Evolutionary conservation across 805 yeast species (phyloP).

Genomic region (Ascoidea tarda): DNA sequence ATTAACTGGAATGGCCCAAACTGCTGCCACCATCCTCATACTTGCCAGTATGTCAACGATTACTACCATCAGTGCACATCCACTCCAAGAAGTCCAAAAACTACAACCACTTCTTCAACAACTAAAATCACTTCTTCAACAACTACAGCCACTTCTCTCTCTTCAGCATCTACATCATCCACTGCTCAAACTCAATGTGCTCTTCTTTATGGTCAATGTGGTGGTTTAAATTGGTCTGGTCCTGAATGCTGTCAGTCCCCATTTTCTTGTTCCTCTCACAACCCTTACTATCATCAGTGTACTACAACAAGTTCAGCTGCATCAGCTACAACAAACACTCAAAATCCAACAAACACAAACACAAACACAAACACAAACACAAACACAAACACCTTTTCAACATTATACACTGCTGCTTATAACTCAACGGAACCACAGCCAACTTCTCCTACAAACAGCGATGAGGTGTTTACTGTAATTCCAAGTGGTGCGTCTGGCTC

Average conservation of each 20-base stretch:
- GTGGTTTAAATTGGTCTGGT: constrained; percentile 6
- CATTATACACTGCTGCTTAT: no score
- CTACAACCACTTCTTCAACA: not conserved
- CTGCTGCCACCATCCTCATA: not conserved
- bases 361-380: no score
- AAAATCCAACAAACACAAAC: no score
- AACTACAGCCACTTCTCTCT: not conserved
- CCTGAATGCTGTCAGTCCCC: constrained; percentile 3
- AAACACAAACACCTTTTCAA: no score
- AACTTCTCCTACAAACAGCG: no score
- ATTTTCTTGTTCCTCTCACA: constrained; percentile 13
- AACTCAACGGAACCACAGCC: no score
- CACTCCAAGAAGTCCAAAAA: not conserved
- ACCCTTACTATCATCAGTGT: constrained; percentile 17
- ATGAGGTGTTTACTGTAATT: not conserved
- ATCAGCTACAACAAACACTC: not conserved
- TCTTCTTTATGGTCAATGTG: constrained; percentile 14
- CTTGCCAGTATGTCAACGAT: not conserved
- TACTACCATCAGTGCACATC: constrained; percentile 1
- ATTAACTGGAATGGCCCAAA: not conserved
- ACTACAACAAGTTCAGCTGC: not conserved
- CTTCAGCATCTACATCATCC: not conserved
- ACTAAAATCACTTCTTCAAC: not conserved
- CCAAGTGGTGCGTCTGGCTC: constrained; percentile 4
- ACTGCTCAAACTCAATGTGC: not conserved